Conservation (phyloP, 176 grass and related monocot species). For the Urochloa ruziziensis region DNA sequence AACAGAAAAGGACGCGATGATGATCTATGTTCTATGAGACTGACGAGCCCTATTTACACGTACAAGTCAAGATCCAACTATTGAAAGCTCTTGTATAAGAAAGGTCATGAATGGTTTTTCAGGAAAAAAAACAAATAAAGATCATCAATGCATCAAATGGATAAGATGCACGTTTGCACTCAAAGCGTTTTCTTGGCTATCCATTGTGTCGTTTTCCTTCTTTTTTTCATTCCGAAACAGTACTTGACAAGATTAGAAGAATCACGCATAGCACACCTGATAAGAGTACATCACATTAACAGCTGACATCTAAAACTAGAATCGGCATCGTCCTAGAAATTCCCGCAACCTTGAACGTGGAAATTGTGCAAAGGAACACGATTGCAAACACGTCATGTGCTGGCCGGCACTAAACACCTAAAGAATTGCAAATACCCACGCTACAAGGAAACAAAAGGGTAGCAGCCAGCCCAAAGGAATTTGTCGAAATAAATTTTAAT, state of each 20-base stretch:
- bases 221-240: background rate
- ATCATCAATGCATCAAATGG: background rate
- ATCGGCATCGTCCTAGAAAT: background rate
- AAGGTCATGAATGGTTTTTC: too few relatives aligned
- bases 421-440: background rate
- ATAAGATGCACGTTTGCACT: background rate
- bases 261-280: background rate
- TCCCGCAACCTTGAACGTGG: background rate
- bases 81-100: background rate
- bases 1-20: background rate
- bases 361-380: background rate
- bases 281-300: background rate
- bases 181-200: background rate
- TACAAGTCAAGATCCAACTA: background rate
- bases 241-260: background rate
- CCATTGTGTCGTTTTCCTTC: background rate
- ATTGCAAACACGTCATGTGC: background rate
- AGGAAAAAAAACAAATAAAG: too few relatives aligned
- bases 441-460: background rate
- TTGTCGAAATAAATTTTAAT: background rate
- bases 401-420: background rate
- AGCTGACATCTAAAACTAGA: background rate
- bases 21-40: too few relatives aligned
- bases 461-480: background rate
- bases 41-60: background rate